Base-by-base conservation (phyloP, 2,329 filamentous ascomycete species). In the Aspergillus ochraceus region DNA sequence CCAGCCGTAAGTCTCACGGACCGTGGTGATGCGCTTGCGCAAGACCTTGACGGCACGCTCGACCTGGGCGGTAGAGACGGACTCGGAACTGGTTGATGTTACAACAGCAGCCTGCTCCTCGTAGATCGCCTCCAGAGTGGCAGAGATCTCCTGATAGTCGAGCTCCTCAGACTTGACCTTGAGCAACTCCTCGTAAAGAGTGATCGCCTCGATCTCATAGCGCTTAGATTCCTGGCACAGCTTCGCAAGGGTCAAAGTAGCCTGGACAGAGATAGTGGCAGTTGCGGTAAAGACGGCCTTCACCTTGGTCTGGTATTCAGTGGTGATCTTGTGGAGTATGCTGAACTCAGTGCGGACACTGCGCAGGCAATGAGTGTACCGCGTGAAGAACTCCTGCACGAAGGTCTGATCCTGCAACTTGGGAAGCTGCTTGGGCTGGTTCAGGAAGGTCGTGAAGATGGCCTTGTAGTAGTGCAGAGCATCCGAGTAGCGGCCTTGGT, bases 91-190 rank as follows among this genome's bases (percentile, higher is more conserved):
- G 45, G 64, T 62, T 3, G 65, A 66, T 1, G 64, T 61, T 1
- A 68, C 64, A 4, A 69, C 62, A 1, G 68, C 60, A 17, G 68
- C 66, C 60, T 78, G 70, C 45, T 79, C 74, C 56, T 78, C 76
- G 46, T 76, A 75, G 19, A 78, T 70, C 1, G 69, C 66, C 26
- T 78, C 75, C 6, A 79, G 62, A 1, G 64, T 74, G 0, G 71
- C 69, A 1, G 63, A 63, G 42, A 78, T 75, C 39, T 77, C 74
- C 1, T 72, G 57, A 4, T 68, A 59, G 47, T 79, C 70, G 47
- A 76, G 64, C 58, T 81, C 73, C 53, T 81, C 80, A 47, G 73
- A 72, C 52, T 74, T 65, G 10, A 66, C 68, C 55, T 73, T 69
- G 20, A 76, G 64, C 1, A 78, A 67, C 56, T 76, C 72, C 60